Conservation (phyloP, 1,284 basidiomycete species). For the Puccinia polysora region DNA sequence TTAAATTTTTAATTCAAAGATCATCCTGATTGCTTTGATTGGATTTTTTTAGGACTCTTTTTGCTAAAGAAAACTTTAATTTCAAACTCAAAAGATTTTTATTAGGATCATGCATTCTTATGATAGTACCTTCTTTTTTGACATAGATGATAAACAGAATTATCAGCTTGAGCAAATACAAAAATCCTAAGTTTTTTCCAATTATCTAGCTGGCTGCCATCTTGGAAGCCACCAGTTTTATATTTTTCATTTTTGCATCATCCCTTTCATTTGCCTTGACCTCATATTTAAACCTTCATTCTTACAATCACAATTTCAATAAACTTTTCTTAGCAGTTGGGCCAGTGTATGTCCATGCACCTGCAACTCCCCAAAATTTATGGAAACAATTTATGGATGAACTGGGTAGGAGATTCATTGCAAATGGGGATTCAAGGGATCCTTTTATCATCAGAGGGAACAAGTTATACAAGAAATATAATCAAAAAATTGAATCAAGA, state of each 20-base stretch:
- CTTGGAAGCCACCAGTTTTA: conserved; percentile 56
- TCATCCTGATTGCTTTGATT: neutral
- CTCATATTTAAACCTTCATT: conserved; percentile 66
- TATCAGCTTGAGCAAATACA: no score
- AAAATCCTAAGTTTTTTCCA: no score
- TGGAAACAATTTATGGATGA: no score
- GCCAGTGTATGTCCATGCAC: conserved; percentile 77
- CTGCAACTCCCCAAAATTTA: conserved; percentile 78
- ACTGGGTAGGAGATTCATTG: no score
- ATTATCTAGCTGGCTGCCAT: neutral
- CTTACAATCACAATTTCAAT: conserved; percentile 74
- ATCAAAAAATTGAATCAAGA: no score
- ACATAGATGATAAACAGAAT: no score
- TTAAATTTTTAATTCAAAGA: neutral
- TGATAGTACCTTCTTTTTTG: neutral
- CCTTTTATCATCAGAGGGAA: no score
- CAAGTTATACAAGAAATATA: no score
- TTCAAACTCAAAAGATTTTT: neutral
- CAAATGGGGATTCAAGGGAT: no score
- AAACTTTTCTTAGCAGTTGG: conserved; percentile 73
- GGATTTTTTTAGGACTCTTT: conserved; percentile 66
- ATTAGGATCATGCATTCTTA: no score
- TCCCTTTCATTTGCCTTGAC: conserved; percentile 77
- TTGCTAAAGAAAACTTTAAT: conserved; percentile 91
- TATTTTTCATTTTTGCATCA: conserved; percentile 83